Evolutionary conservation across 108 stramenopile species (phyloP), one percentile per base, ranked within the genome.

Genomic region (Nannochloropsis salina): DNA sequence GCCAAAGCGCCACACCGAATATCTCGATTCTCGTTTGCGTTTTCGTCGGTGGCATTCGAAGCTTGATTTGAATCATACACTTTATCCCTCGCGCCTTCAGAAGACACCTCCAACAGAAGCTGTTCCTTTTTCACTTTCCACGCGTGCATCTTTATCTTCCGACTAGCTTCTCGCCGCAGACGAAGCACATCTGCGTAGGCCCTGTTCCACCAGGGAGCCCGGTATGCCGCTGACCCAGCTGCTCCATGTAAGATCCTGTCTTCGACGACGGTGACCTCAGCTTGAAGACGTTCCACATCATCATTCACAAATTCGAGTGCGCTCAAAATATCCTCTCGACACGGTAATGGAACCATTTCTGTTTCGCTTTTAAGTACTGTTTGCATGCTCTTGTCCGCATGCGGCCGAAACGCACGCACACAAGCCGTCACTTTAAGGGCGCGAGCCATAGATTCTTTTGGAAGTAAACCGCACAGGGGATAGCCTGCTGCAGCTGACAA

Each of bases 391-490:
- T 74, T n/a, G 15, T 74, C 61, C 61, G 61, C n/a, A 2, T n/a
- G 20, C 61, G 61, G 61, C 61, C n/a, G 61, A 4, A n/a, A n/a
- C 61, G 15, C 61, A n/a, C 61, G 61, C 8, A 74, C 61, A n/a
- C 61, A 74, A n/a, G 61, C 61, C 20, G 61, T 74, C 61, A n/a
- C 61, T n/a, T 74, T 74, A 15, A 74, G 6, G 4, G 61, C 61
- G 8, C 61, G 61, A n/a, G 20, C n/a, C 61, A 74, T 74, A 15
- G 61, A 74, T 74, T 74, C 61, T n/a, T n/a, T 74, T n/a, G 61
- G 61, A n/a, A 74, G 61, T n/a, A 74, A n/a, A n/a, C 61, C 61
- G 61, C 61, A 74, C 61, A 74, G n/a, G 61, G 61, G 61, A n/a
- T n/a, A 74, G 4, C 61, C 61, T 2, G 61, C 4, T 2, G 61